A percentile compares a stretch with the other conserved stretches of the same genome.
Conservation (phyloP, 2,329 filamentous ascomycete genomes). For the Claviceps humidiphila region DNA sequence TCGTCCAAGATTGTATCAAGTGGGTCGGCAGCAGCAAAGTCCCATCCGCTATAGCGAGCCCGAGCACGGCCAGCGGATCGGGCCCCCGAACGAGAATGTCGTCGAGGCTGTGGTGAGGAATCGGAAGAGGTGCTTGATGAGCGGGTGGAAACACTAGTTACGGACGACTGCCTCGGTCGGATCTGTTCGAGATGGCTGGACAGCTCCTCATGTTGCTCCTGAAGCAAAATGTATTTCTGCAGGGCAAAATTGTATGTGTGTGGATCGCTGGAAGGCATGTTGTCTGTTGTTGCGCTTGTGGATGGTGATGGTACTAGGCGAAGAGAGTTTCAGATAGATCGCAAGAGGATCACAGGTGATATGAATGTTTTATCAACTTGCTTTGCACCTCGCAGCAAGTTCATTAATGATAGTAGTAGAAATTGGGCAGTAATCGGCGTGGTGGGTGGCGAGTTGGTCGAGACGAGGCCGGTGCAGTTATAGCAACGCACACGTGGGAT, state of each 20-base stretch:
- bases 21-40: conserved; percentile 13
- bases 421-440: conserved; percentile 3
- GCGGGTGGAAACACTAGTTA: conserved; percentile 22
- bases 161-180: conserved; percentile 24
- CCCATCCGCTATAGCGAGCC: conserved; percentile 21
- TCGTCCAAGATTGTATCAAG: conserved; percentile 33
- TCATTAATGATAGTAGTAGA: background rate
- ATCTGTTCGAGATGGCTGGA: conserved; percentile 38
- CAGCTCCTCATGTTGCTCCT: conserved; percentile 41
- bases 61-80: conserved; percentile 13
- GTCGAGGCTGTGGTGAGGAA: conserved; percentile 35
- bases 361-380: conserved; percentile 4
- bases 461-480: conserved; percentile 4
- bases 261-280: conserved; percentile 15
- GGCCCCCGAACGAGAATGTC: conserved; percentile 22
- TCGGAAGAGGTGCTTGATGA: conserved; percentile 47
- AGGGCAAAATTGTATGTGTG: conserved; percentile 33
- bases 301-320: background rate
- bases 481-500: conserved; percentile 3
- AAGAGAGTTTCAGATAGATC: background rate
- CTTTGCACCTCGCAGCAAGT: conserved; percentile 3
- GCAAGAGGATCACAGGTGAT: background rate
- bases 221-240: conserved; percentile 40
- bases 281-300: conserved; percentile 2
- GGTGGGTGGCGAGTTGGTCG: conserved; percentile 1